A percentile compares a stretch with the other conserved stretches of the same genome.
These are phyloP conservation scores for Globisporangium sylvaticum DNA, from an alignment of 352 stramenopile genomes.

Conservation along the genomic window DNA sequence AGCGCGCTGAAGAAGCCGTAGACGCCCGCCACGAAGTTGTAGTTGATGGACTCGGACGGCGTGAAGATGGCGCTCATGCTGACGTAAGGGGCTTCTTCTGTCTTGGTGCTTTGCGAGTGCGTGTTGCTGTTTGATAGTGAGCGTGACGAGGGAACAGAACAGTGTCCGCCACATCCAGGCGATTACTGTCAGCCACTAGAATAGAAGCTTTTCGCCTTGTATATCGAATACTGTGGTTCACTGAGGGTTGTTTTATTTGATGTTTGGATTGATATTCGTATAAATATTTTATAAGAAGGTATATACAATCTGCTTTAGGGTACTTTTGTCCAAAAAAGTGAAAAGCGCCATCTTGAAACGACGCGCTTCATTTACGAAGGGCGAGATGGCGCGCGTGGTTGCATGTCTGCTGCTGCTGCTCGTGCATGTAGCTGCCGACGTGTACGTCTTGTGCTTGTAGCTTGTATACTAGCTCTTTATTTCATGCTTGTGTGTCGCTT, in stretches of 20 bases:
- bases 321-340: background rate
- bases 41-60: conserved; percentile 82
- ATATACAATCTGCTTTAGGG: background rate
- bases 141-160: background rate
- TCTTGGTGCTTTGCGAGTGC: background rate
- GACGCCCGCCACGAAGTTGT: conserved; percentile 83
- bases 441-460: background rate
- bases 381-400: background rate
- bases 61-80: conserved; percentile 42
- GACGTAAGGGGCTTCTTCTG: background rate
- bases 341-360: conserved; percentile 7
- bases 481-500: background rate
- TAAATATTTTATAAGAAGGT: background rate
- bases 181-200: background rate
- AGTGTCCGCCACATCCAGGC: background rate
- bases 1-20: conserved; percentile 70
- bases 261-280: background rate
- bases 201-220: background rate
- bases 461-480: background rate
- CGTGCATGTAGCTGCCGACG: background rate
- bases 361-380: background rate
- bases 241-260: too few relatives aligned
- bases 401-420: conserved; percentile 6
- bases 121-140: conserved; percentile 7
- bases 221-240: too few relatives aligned